phyloP scores from a whole-genome alignment of 192 early-diverging fungal species.

The Umbelopsis sp. region DNA sequence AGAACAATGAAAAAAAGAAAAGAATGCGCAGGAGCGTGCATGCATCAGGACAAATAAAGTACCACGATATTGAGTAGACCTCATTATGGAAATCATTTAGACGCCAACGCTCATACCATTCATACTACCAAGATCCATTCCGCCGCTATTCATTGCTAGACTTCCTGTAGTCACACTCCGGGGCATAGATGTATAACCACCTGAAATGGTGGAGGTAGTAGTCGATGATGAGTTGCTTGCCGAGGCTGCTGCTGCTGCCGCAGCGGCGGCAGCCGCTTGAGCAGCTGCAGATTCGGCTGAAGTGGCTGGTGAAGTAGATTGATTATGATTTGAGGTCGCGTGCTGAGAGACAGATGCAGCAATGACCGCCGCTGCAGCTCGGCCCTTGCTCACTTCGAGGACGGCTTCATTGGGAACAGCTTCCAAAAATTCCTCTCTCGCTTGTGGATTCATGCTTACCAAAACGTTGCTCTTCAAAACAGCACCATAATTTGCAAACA shows the following conservation, averaged over 20 bases:
- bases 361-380: not conserved
- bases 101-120: slow-evolving; percentile 24
- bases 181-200: not conserved
- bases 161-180: slow-evolving; percentile 9
- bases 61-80: not conserved
- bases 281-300: slow-evolving; percentile 3
- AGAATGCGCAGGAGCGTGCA: not conserved
- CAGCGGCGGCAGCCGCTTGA: slow-evolving; percentile 7
- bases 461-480: slow-evolving; percentile 57
- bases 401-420: slow-evolving; percentile 53
- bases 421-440: slow-evolving; percentile 48
- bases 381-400: slow-evolving; percentile 38
- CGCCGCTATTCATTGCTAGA: slow-evolving; percentile 10
- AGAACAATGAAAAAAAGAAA: slow-evolving; percentile 28
- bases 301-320: slow-evolving; percentile 9
- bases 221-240: not conserved
- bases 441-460: slow-evolving; percentile 40
- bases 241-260: not conserved
- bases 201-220: not conserved
- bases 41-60: not conserved
- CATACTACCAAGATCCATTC: slow-evolving; percentile 15
- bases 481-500: slow-evolving; percentile 55
- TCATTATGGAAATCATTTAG: slow-evolving; percentile 3
- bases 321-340: not conserved
- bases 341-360: not conserved